These are phyloP conservation scores for Rhynchospora tenuis DNA, from an alignment of 176 grass and related monocot species.

Conservation along the genomic window DNA sequence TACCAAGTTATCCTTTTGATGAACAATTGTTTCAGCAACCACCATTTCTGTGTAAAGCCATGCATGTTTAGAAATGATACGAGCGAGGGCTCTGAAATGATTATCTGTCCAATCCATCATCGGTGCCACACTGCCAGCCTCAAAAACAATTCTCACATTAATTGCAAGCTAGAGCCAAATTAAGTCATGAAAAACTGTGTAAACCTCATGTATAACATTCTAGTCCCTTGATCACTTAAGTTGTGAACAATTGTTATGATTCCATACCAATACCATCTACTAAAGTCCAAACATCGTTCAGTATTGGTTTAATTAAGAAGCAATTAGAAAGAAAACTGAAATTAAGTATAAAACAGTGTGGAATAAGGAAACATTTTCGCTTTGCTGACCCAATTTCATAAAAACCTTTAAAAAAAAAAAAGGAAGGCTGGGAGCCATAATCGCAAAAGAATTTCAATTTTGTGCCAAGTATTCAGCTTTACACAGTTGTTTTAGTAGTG, in stretches of 20 bases:
- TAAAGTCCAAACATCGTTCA: neutral
- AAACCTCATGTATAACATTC: neutral
- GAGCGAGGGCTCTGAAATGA: conserved; percentile 77
- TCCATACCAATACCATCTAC: neutral
- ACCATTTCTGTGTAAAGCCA: conserved; percentile 99
- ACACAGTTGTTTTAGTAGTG: neutral
- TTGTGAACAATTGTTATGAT: neutral
- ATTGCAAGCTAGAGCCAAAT: neutral
- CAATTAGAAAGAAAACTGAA: neutral
- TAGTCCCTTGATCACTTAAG: neutral
- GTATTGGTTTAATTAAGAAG: neutral
- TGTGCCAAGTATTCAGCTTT: neutral
- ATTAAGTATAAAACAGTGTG: neutral
- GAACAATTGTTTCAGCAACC: conserved; percentile 89
- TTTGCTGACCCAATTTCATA: neutral
- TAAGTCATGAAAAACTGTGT: neutral
- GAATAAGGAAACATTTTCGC: neutral
- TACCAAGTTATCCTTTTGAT: conserved; percentile 84
- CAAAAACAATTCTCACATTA: conserved; percentile 10
- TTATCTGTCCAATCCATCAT: conserved; percentile 99
- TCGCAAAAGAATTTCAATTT: neutral
- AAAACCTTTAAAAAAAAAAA: neutral
- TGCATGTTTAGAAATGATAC: conserved; percentile 76
- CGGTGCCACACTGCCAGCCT: conserved; percentile 61
- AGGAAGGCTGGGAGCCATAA: neutral